Base-by-base conservation (phyloP, 2,329 filamentous ascomycete genomes). In the Emmonsiellopsis sp. region DNA sequence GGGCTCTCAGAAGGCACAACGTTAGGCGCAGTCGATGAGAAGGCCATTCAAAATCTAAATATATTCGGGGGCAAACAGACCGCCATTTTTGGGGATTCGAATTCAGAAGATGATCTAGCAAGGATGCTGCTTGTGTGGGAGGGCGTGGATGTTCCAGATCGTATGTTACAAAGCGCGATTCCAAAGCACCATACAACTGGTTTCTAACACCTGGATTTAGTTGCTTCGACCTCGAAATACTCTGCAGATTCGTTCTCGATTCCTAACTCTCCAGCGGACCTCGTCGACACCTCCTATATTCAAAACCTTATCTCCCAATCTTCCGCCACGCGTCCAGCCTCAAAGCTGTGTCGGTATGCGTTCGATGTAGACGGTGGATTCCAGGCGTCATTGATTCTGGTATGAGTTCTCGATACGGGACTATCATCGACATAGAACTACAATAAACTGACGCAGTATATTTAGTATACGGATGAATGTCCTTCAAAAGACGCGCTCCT, bases 71-170 rank as follows among this genome's bases (percentile, higher is more conserved):
- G 78, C 57, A 63, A 70, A 32, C 68, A 77, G 6, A 60, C 70
- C 52, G 66, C 74, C 16, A 69, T 87, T 35, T 83, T 87, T 60
- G 69, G 67, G 44, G 68, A 63, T 30, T 46, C 55, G 26, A 41
- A 51, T 30, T 51, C 52, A 15, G 50, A 53, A 32, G 59, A 65
- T 8, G 45, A 54, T 16, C 13, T 49, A 7, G 57, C 62, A 44
- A 70, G 62, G 53, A 63, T 68, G 32, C 61, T 73, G 49, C 58
- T 74, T 15, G 57, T 73, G 20, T 55, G 68, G 42, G 82, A 87
- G 67, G 74, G 86, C 40, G 68, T 86, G 30, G 69, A 85, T 50
- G 67, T 82, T 59, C 70, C 85, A 50, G 77, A 84, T 63, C 80
- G 83, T 62, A 71, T 79, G 57, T 56, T 37, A 15, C 16, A 15